These are phyloP conservation scores for Tuctoria greenei DNA, from an alignment of 176 grass and related monocot genomes.

Conservation along the genomic window DNA sequence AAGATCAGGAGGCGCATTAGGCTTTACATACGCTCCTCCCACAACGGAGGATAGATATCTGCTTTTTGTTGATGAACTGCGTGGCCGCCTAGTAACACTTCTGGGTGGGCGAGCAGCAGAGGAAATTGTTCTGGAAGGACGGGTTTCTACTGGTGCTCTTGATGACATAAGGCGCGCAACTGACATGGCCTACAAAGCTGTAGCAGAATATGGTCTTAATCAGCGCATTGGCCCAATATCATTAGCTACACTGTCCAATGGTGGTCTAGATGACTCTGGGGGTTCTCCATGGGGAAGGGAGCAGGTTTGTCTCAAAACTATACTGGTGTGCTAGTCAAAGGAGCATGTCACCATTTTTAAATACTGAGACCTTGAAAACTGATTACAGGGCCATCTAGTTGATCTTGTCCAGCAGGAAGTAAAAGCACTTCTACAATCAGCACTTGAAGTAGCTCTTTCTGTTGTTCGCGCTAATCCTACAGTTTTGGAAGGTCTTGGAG, in stretches of 20 bases:
- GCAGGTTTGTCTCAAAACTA: conserved; percentile 61
- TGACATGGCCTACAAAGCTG: conserved; percentile 97
- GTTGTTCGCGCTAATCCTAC: conserved; percentile 84
- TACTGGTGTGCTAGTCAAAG: conserved; percentile 27
- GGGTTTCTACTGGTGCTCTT: conserved; percentile 92
- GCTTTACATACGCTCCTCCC: conserved; percentile 91
- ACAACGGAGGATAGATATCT: conserved; percentile 91
- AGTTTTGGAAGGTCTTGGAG: conserved; percentile 91
- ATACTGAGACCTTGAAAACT: conserved; percentile 28
- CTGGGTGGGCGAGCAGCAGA: conserved; percentile 93
- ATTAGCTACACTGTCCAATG: conserved; percentile 78
- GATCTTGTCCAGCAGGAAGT: conserved; percentile 93
- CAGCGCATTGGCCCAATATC: conserved; percentile 80
- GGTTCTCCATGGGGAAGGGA: conserved; percentile 84
- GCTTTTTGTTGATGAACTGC: conserved; percentile 94
- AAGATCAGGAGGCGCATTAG: conserved; percentile 91
- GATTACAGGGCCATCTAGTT: conserved; percentile 74
- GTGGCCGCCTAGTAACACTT: conserved; percentile 90
- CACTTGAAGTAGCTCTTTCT: conserved; percentile 93
- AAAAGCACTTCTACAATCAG: conserved; percentile 78
- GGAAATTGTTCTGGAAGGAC: conserved; percentile 75
- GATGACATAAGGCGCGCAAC: conserved; percentile 97
- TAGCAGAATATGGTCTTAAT: conserved; percentile 98
- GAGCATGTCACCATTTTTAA: conserved; percentile 11
- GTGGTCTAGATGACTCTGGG: conserved; percentile 90